Base-by-base conservation (phyloP, 176 grass and related monocot genomes). In the Carex pumila region DNA sequence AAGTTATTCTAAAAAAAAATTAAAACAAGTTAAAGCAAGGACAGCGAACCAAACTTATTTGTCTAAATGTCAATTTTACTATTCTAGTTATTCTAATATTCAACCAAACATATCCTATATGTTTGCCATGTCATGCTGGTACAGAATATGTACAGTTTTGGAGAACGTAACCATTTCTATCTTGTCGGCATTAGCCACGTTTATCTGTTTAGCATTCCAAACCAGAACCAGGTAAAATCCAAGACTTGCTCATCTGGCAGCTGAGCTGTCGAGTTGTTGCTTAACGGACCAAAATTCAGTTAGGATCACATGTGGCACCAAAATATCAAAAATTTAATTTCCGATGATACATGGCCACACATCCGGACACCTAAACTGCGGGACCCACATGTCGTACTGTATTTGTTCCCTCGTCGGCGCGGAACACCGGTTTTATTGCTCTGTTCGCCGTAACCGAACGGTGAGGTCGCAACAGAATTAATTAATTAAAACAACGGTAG, bases 191-290 rank as follows among this genome's bases (percentile, higher is more conserved):
- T 52, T 3, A 10, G 17, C 10, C 10, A 19, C 7, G 25, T 19
- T 12, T 13, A 39, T 73, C 70, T 73, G 18, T 73, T 73, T 73
- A 52, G 18, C 10, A 5, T 6, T 25, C 17, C 7, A 49, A 72
- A 72, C 3, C 41, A 71, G 7, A 71, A 19, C 6, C 3, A 18
- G 7, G 37, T 60, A 63, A 61, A 81, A 39, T 81, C 55, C 79
- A 62, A 81, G 14, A 22, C 7, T 3, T 15, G 79, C 59, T 66
- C 59, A 82, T 47, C 80, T 82, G 80, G 54, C 79, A 65, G 61
- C 13, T 6, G 11, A 63, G 30, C 55, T 81, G 79, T 34, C 22
- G 47, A 47, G 59, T 21, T 81, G 58, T 63, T 43, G 59, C 34
- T 81, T 62, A 81, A 81, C 64, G 79, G 61, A 3, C 4, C 58